Conservation (phyloP, 164 flowering plant genomes). For the Magnolia kwangsiensis region DNA sequence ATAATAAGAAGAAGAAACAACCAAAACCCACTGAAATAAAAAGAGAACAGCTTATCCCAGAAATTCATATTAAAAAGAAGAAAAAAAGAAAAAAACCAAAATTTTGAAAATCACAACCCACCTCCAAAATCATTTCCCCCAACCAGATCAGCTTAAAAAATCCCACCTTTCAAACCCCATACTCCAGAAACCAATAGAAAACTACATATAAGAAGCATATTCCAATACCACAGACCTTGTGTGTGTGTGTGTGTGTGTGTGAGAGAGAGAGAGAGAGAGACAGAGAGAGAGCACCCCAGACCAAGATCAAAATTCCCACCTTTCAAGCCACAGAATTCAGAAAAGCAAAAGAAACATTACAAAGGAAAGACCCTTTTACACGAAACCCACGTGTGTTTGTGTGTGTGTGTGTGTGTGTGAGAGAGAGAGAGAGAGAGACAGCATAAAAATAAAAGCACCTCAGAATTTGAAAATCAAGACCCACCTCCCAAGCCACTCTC, state of each 20-base stretch:
- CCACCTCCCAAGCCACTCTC: conserved; percentile 4
- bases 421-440: no score
- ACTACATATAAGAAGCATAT: no score
- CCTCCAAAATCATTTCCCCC: neutral
- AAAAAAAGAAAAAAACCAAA: neutral
- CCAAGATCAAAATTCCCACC: no score
- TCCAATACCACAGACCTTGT: no score
- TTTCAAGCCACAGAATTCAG: neutral
- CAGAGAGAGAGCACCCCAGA: neutral
- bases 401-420: no score
- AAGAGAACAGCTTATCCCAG: neutral
- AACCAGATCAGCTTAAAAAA: neutral
- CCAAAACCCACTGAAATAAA: neutral
- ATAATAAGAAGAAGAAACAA: neutral
- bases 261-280: neutral
- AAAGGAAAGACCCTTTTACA: neutral
- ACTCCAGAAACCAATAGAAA: neutral
- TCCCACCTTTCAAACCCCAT: neutral
- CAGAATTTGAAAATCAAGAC: neutral
- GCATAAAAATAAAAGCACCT: neutral
- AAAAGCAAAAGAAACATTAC: neutral
- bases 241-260: no score
- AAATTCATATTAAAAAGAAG: neutral
- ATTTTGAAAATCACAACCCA: neutral
- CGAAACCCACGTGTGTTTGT: no score